A percentile compares a stretch with the other conserved stretches of the same genome.
Conservation (phyloP, 345 rosid species). For the Euphorbia peplus region DNA sequence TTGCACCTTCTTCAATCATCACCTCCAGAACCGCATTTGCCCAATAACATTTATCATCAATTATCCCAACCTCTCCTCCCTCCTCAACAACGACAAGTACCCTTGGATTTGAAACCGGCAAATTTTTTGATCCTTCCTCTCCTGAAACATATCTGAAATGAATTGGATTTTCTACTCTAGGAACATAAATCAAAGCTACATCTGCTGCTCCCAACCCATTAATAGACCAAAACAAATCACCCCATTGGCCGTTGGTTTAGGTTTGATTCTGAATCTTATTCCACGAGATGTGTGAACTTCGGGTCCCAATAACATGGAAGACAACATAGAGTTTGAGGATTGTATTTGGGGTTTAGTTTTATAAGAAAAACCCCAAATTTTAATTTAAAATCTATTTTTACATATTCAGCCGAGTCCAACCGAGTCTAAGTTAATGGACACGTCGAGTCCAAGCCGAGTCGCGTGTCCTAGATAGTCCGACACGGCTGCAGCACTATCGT, state of each 20-base stretch:
- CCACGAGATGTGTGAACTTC: slow-evolving; percentile 10
- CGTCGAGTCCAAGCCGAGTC: too few relatives aligned
- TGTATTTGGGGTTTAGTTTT: too few relatives aligned
- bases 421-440: too few relatives aligned
- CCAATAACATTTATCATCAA: slow-evolving; percentile 64
- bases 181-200: slow-evolving; percentile 77
- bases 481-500: too few relatives aligned
- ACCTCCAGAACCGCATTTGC: slow-evolving; percentile 73
- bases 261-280: slow-evolving; percentile 1
- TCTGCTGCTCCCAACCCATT: slow-evolving; percentile 91
- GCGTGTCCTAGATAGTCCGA: too few relatives aligned
- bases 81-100: slow-evolving; percentile 73
- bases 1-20: slow-evolving; percentile 56
- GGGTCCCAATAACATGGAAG: slow-evolving; percentile 10
- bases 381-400: too few relatives aligned
- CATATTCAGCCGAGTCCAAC: too few relatives aligned
- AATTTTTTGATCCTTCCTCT: slow-evolving; percentile 46
- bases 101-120: slow-evolving; percentile 88
- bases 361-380: too few relatives aligned
- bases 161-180: slow-evolving; percentile 62
- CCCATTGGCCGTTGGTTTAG: slow-evolving; percentile 33
- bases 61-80: slow-evolving; percentile 71
- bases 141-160: slow-evolving; percentile 67
- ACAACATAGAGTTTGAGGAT: slow-evolving; percentile 21
- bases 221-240: slow-evolving; percentile 86